These are phyloP conservation scores for Pseudogymnoascus sp. DNA, from an alignment of 2,329 filamentous ascomycete species.

Conservation along the genomic window DNA sequence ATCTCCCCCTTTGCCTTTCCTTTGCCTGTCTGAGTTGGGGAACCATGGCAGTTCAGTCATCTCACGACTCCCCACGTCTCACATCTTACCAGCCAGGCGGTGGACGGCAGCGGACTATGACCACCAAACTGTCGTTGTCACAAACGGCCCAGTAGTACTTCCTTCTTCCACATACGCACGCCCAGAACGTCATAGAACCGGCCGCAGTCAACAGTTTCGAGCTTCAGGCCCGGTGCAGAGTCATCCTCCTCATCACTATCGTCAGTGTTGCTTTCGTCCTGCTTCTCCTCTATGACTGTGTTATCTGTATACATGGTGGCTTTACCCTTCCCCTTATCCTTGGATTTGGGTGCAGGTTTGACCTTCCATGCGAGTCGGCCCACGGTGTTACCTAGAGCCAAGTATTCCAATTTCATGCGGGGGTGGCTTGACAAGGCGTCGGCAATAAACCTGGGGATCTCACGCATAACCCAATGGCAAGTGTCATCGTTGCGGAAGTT, in stretches of 20 bases:
- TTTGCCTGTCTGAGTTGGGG: not conserved
- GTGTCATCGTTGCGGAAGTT: slow-evolving; percentile 50
- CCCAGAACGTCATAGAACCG: slow-evolving; percentile 41
- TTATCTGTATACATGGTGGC: slow-evolving; percentile 12
- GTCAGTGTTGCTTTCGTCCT: slow-evolving; percentile 22
- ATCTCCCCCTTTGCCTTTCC: not conserved
- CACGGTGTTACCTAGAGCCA: slow-evolving; percentile 46
- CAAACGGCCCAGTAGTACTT: slow-evolving; percentile 41
- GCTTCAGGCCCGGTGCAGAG: slow-evolving; percentile 25
- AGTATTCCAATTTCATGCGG: slow-evolving; percentile 50
- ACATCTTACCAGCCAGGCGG: not conserved
- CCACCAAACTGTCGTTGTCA: slow-evolving; percentile 24
- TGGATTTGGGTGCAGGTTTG: slow-evolving; percentile 22
- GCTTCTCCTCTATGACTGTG: slow-evolving; percentile 21
- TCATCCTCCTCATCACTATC: slow-evolving; percentile 32
- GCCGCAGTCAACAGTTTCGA: slow-evolving; percentile 35
- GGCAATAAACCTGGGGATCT: slow-evolving; percentile 52
- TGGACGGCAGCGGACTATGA: not conserved
- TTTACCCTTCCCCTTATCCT: slow-evolving; percentile 21
- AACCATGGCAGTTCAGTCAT: not conserved
- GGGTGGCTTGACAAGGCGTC: slow-evolving; percentile 52
- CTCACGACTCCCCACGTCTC: not conserved
- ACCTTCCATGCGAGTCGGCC: slow-evolving; percentile 40
- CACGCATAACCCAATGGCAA: slow-evolving; percentile 49
- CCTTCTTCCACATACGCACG: slow-evolving; percentile 53